Evolutionary conservation across 495 filamentous ascomycete species (phyloP).

Genomic region (Lindgomyces ingoldianus): DNA sequence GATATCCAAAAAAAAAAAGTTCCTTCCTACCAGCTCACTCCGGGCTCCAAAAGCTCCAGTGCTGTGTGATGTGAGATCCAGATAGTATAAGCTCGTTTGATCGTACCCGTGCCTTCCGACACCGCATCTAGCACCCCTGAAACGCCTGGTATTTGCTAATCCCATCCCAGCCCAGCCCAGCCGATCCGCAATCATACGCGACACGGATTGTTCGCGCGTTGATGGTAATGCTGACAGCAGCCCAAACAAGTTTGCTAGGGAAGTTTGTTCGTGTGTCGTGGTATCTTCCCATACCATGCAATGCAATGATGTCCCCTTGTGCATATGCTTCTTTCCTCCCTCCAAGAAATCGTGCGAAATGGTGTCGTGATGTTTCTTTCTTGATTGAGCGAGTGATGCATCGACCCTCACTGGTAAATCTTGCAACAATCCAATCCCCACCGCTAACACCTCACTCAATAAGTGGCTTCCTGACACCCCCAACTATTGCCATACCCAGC

Average conservation of each 20-base stretch:
- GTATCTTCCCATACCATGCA: not conserved
- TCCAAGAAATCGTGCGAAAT: not conserved
- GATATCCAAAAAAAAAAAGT: not conserved
- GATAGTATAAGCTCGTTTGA: constrained; percentile 24
- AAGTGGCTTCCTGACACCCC: constrained; percentile 79
- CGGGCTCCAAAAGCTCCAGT: constrained; percentile 9
- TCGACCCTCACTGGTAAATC: not conserved
- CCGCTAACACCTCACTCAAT: constrained; percentile 71
- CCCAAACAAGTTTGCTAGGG: not conserved
- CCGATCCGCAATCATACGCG: too few species aligned
- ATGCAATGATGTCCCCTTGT: not conserved
- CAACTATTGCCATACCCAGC: constrained; percentile 82
- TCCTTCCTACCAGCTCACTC: not conserved
- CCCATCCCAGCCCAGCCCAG: too few species aligned
- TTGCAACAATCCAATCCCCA: not conserved
- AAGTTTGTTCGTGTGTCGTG: not conserved
- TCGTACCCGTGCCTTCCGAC: not conserved
- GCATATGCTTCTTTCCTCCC: not conserved
- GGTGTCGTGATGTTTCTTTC: too few species aligned
- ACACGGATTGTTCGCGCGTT: too few species aligned
- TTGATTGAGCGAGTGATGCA: too few species aligned
- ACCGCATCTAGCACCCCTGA: not conserved
- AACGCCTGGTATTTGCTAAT: not conserved
- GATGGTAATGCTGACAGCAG: too few species aligned
- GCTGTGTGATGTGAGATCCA: constrained; percentile 10